Conservation (phyloP, 2,329 filamentous ascomycete species). For the Colletotrichum tropicale region DNA sequence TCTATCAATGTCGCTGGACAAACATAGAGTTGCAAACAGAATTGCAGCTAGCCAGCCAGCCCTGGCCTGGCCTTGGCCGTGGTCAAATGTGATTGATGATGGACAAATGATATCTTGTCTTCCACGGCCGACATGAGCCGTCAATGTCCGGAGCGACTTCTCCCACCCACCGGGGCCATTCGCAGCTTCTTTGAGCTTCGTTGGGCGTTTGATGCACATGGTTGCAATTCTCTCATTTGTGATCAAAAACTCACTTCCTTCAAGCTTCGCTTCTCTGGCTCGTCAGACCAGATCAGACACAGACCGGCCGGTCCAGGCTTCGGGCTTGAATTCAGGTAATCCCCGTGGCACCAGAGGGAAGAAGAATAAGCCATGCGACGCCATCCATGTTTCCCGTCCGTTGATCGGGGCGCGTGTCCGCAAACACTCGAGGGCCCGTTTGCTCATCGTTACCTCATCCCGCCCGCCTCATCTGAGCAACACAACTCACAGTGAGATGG, state of each 20-base stretch:
- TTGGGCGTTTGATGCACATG: neutral
- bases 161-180: neutral
- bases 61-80: neutral
- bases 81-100: constrained; percentile 14
- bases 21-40: neutral
- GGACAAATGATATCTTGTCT: neutral
- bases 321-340: neutral
- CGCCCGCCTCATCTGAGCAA: neutral
- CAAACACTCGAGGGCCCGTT: neutral
- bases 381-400: neutral
- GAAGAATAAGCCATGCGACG: neutral
- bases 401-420: neutral
- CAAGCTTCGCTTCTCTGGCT: neutral
- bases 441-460: constrained; percentile 3
- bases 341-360: neutral
- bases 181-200: neutral
- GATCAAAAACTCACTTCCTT: neutral
- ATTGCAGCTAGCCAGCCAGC: neutral
- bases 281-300: neutral
- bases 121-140: neutral
- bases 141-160: neutral
- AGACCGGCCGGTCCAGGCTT: neutral
- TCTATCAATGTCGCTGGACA: neutral
- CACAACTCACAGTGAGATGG: neutral
- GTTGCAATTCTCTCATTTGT: neutral